Base-by-base conservation (phyloP, 2,329 filamentous ascomycete species). In the Cercospora citrullina region DNA sequence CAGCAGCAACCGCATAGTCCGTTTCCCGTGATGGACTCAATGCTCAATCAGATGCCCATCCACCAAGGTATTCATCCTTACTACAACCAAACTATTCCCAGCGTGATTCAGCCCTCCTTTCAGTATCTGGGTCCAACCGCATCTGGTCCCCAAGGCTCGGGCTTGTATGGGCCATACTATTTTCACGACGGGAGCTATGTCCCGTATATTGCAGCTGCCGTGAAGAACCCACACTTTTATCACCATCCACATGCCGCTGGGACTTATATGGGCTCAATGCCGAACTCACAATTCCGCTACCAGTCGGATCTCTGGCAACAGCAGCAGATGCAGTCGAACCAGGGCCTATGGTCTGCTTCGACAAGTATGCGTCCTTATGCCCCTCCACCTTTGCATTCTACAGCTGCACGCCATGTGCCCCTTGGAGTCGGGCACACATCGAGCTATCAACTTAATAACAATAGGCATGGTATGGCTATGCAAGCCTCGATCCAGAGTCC, bases 121-220 rank as follows among this genome's bases (percentile, higher is more conserved):
- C 87, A 88, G 61, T 84, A 86, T 71, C 84, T 86, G 60, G 86
- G 86, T 2, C 86, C 86, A 30, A 88, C 87, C 7, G 86, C 86
- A 31, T 85, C 86, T 1, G 86, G 86, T 63, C 84, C 84, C 31
- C 82, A 84, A 64, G 85, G 84, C 57, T 80, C 82, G 31, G 85
- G 85, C 8, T 82, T 84, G 5, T 89, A 86, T 77, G 87, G 87
- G 0, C 86, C 86, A 30, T 89, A 89, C 74, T 89, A 86, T 86
- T 86, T 48, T 12, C 45, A 87, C 21, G 85, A 89, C 80, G 87
- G 87, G n/a, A 86, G 83, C 8, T 87, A 84, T 72, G 84, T 86
- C 42, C 85, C 87, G 12, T 89, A 89, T 76, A 82, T 86, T 67
- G 86, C 87, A 12, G 85, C 86, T 39, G 85, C 86, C 5, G 79